Base-by-base conservation (phyloP, 768 basidiomycete genomes). In the Lentinus brumalis region DNA sequence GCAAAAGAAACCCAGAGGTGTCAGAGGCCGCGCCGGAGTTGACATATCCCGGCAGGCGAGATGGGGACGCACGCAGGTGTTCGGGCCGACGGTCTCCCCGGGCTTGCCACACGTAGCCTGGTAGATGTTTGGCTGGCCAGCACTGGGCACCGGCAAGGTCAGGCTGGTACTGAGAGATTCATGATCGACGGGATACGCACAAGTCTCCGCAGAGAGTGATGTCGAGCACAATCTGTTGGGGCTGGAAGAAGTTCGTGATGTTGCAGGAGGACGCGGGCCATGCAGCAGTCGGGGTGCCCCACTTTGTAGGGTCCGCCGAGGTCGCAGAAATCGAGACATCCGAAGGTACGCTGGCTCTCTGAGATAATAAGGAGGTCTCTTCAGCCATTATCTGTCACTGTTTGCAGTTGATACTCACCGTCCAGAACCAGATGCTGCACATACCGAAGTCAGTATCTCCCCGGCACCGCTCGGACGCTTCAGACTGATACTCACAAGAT, bases 181-280 rank as follows among this genome's bases (percentile, higher is more conserved):
- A 30, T 12, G 39, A 26, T 26, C 14, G 38, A 51, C 29, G 32
- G 41, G 5, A 60, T 75, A 39, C 39, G 18, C 57, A 81, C 81
- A 82, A 84, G 49, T 70, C 63, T 61, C 85, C 80, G 71, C 86
- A 84, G 21, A 87, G 77, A 3, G 79, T 81, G 62, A 86, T 86
- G 58, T 86, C 80, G 49, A 87, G 61, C 10, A 86, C 79, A 1
- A 86, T 69, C 57, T 82, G 76, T 68, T 86, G 84, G 16, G 77
- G 72, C 7, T 75, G 71, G 66, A 83, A 83, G 68, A 73, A 78
- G 44, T 77, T 53, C 4, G 76, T 59, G 49, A 84, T 81, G 59
- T 81, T 76, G 62, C 83, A 61, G 9, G 66, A 68, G 7, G 64
- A 60, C 1, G 78, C 67, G 26, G 73, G 75, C 64, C 75, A 83